Base-by-base conservation (phyloP, 2,329 filamentous ascomycete species). In the Fusarium scirpi region DNA sequence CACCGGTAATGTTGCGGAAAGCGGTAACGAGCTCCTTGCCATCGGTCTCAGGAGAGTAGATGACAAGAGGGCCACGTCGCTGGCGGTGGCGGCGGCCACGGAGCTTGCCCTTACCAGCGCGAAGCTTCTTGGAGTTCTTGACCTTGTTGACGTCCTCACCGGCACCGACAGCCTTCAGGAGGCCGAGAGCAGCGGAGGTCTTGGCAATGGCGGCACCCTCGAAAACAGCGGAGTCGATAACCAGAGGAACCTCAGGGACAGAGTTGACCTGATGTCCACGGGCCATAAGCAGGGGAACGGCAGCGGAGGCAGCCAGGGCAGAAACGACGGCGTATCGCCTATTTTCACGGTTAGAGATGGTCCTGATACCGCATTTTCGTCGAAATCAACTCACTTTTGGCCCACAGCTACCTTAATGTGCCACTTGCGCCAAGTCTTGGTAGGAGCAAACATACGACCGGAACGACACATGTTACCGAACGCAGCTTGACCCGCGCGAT, bases 381-480 rank as follows among this genome's bases (percentile, higher is more conserved):
- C 29, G 29, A 29, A 25, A 48, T 58, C 30, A 8, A 84, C 90
- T 85, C 83, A 94, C 93, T 96, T 97, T 91, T 99, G 96, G 85
- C 92, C 92, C 85, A 97, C 90, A 90, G 97, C 97, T 91, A 99
- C 90, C 94, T 98, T 98, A 89, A 98, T 90, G 90, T 99, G 96
- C 97, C 96, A 99, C 90, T 97, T 98, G 85, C 96, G 91, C 97
- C 96, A 99, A 88, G 97, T 92, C 92, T 99, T 99, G 87, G 96
- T 99, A 77, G 96, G 96, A 78, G 96, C 96, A 88, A 99, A 99
- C 96, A 99, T 99, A 88, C 96, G 96, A 89, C 97, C 96, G 83
- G 95, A 97, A 85, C 96, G 94, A 89, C 96, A 99, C 94, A 95
- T 94, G 93, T 99, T 99, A 94, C 96, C 96, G 86, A 98, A 99